phyloP scores from a whole-genome alignment of 345 rosid genomes.

The Gynandropsis gynandra region DNA sequence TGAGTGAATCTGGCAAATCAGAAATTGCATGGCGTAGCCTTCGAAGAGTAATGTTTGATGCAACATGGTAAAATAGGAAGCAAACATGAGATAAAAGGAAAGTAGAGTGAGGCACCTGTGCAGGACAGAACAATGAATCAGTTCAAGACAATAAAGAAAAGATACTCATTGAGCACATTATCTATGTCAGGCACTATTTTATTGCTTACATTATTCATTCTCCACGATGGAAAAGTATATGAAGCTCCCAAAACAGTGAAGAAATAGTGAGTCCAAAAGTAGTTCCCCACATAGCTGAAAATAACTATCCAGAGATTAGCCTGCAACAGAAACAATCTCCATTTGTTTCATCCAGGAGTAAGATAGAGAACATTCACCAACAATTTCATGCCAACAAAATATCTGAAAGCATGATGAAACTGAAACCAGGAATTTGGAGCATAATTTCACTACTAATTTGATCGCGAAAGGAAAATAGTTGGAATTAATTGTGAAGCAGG shows the following conservation, averaged over 20 bases:
- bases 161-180: background rate
- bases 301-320: constrained; percentile 85
- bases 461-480: background rate
- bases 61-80: constrained; percentile 91
- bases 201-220: constrained; percentile 80
- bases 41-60: constrained; percentile 85
- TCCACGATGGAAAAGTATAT: constrained; percentile 99
- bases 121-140: constrained; percentile 12
- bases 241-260: constrained; percentile 94
- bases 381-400: background rate
- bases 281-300: constrained; percentile 93
- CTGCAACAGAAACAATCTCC: constrained; percentile 34
- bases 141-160: constrained; percentile 10
- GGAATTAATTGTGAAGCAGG: constrained; percentile 2
- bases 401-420: background rate
- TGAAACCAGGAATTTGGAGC: background rate
- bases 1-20: constrained; percentile 60
- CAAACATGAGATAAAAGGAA: constrained; percentile 89
- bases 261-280: constrained; percentile 99
- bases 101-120: constrained; percentile 96
- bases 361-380: constrained; percentile 7
- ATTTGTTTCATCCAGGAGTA: constrained; percentile 12
- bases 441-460: background rate
- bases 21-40: constrained; percentile 61
- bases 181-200: background rate